Percentiles rank a stretch among this genome's conserved stretches.
Evolutionary conservation across 1,139 yeast species (phyloP).

Genomic region (Zygotorulaspora mrakii): DNA sequence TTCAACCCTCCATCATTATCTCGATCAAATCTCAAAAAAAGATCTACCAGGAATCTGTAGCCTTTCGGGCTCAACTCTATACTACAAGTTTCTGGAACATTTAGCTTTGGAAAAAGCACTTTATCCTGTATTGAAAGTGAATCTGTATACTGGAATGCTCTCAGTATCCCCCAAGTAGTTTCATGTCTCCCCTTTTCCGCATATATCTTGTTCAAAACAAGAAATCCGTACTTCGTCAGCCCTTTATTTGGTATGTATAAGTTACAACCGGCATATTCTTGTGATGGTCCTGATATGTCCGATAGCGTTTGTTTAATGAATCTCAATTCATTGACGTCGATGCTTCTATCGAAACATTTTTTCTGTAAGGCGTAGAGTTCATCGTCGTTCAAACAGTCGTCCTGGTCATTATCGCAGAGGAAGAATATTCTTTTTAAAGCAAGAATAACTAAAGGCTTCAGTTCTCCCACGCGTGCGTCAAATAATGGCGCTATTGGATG

Average conservation of each 20-base stretch:
- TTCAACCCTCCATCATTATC: slow-evolving; percentile 95
- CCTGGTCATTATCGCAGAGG: slow-evolving; percentile 84
- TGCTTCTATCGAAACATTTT: slow-evolving; percentile 65
- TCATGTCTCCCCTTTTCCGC: slow-evolving; percentile 93
- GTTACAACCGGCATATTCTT: slow-evolving; percentile 17
- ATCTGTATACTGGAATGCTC: slow-evolving; percentile 87
- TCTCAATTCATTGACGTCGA: slow-evolving; percentile 51
- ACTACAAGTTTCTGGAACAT: slow-evolving; percentile 71
- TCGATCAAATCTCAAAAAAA: slow-evolving; percentile 79
- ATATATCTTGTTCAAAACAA: slow-evolving; percentile 69
- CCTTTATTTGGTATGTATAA: slow-evolving; percentile 45
- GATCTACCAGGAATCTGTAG: slow-evolving; percentile 82
- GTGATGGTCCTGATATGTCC: slow-evolving; percentile 21
- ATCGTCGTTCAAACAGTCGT: slow-evolving; percentile 66
- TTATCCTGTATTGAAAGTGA: slow-evolving; percentile 79
- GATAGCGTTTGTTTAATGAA: slow-evolving; percentile 45
- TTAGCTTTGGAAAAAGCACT: slow-evolving; percentile 71
- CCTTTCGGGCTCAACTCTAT: slow-evolving; percentile 95
- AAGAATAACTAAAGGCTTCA: slow-evolving; percentile 70
- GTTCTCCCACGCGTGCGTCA: slow-evolving; percentile 81
- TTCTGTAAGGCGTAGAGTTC: slow-evolving; percentile 69
- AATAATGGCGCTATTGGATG: slow-evolving; percentile 92
- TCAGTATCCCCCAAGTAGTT: slow-evolving; percentile 88
- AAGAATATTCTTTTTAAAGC: slow-evolving; percentile 82
- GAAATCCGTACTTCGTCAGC: slow-evolving; percentile 69